phyloP scores from a whole-genome alignment of 805 yeast genomes.

The Starmerella ratchasimensis region DNA sequence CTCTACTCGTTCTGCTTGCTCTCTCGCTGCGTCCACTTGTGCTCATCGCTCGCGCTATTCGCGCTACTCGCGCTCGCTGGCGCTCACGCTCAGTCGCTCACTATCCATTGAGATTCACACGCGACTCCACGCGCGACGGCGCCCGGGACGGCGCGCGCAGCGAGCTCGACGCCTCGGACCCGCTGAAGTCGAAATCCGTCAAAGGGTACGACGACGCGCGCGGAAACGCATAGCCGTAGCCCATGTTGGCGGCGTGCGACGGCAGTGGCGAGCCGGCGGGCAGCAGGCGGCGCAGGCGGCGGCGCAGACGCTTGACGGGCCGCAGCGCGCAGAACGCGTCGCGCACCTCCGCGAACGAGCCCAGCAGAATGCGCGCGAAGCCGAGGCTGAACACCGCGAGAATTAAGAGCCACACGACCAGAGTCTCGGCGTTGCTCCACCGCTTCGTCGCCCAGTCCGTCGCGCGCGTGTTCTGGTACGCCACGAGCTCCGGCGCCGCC shows the following conservation, averaged over 20 bases:
- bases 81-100: too few relatives aligned
- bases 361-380: not conserved
- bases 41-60: too few relatives aligned
- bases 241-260: conserved; percentile 10
- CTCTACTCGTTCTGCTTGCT: too few relatives aligned
- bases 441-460: not conserved
- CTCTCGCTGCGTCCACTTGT: too few relatives aligned
- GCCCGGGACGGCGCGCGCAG: conserved; percentile 10
- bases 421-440: not conserved
- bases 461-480: not conserved
- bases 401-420: not conserved
- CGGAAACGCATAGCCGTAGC: conserved; percentile 16
- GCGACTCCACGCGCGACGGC: conserved; percentile 19
- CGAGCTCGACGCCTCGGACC: conserved; percentile 5
- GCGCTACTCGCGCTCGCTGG: too few relatives aligned
- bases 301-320: conserved; percentile 1
- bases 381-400: not conserved
- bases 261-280: not conserved
- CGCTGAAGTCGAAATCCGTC: conserved; percentile 1
- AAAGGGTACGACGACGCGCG: conserved; percentile 17
- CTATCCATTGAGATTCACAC: too few relatives aligned
- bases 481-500: not conserved
- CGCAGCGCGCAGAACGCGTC: not conserved
- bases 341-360: conserved; percentile 1
- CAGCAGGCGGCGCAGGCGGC: not conserved